phyloP scores from a whole-genome alignment of 352 stramenopile species.

The Aphanomyces stellatus region DNA sequence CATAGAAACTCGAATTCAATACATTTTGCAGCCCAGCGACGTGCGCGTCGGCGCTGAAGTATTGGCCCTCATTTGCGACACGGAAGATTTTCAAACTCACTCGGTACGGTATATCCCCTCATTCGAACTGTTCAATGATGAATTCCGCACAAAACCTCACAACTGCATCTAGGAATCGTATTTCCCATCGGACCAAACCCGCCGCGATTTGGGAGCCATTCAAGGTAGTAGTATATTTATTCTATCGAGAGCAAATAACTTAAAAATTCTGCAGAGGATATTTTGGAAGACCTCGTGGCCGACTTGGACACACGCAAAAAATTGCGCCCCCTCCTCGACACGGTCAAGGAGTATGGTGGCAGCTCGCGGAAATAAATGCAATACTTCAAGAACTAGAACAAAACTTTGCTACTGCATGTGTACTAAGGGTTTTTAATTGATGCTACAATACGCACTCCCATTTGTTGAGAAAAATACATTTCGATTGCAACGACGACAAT shows the following conservation, averaged over 20 bases:
- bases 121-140: not conserved
- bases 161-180: slow-evolving; percentile 30
- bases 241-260: no score
- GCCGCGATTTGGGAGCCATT: slow-evolving; percentile 20
- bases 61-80: slow-evolving; percentile 65
- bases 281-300: slow-evolving; percentile 49
- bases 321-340: slow-evolving; percentile 61
- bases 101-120: slow-evolving; percentile 21
- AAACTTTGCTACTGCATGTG: no score
- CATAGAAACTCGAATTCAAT: not conserved
- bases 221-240: no score
- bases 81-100: slow-evolving; percentile 79
- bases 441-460: no score
- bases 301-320: slow-evolving; percentile 58
- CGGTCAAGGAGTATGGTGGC: slow-evolving; percentile 23
- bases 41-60: slow-evolving; percentile 50
- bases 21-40: slow-evolving; percentile 31
- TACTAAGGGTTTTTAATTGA: no score
- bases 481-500: no score
- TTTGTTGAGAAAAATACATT: no score
- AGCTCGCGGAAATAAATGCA: no score
- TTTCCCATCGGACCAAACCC: slow-evolving; percentile 50
- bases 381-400: no score
- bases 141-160: not conserved
- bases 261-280: slow-evolving; percentile 42